A percentile compares a stretch with the other conserved stretches of the same genome.
Evolutionary conservation across 2,329 filamentous ascomycete genomes (phyloP).

Genomic region (Pseudocercospora musae): DNA sequence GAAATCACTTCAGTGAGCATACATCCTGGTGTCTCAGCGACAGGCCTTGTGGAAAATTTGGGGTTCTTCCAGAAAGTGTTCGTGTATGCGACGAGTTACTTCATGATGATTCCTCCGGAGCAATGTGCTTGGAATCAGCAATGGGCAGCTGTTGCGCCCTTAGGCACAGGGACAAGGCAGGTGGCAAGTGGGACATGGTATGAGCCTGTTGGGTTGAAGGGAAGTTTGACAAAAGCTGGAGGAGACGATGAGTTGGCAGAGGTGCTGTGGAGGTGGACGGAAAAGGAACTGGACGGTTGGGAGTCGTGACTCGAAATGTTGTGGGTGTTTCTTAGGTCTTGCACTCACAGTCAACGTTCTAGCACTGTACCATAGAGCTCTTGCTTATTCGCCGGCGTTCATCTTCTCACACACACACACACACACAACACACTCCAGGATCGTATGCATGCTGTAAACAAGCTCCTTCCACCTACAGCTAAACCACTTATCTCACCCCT

Average conservation of each 20-base stretch:
- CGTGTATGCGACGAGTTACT: slow-evolving; percentile 13
- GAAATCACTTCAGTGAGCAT: slow-evolving; percentile 43
- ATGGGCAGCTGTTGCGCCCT: slow-evolving; percentile 40
- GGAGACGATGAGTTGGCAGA: slow-evolving; percentile 27
- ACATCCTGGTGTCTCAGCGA: slow-evolving; percentile 51
- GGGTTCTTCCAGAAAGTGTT: slow-evolving; percentile 9
- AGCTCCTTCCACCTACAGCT: background rate
- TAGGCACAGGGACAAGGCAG: slow-evolving; percentile 31
- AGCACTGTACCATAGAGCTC: too few species aligned
- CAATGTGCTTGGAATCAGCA: slow-evolving; percentile 42
- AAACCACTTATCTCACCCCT: background rate
- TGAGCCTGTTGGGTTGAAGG: slow-evolving; percentile 37
- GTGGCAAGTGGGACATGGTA: slow-evolving; percentile 38
- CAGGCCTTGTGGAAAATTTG: slow-evolving; percentile 39
- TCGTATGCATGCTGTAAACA: background rate
- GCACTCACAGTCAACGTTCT: too few species aligned
- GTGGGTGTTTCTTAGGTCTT: background rate
- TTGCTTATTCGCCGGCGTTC: background rate
- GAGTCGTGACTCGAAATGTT: slow-evolving; percentile 6
- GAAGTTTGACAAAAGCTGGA: slow-evolving; percentile 19
- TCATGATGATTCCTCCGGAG: slow-evolving; percentile 19
- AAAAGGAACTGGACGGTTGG: slow-evolving; percentile 17
- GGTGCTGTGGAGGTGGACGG: slow-evolving; percentile 40
- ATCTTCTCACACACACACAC: background rate
- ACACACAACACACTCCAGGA: background rate